Percentiles rank a stretch among this genome's conserved stretches.
phyloP scores from a whole-genome alignment of 2,329 filamentous ascomycete genomes.

The Acrocalymma vagum region DNA sequence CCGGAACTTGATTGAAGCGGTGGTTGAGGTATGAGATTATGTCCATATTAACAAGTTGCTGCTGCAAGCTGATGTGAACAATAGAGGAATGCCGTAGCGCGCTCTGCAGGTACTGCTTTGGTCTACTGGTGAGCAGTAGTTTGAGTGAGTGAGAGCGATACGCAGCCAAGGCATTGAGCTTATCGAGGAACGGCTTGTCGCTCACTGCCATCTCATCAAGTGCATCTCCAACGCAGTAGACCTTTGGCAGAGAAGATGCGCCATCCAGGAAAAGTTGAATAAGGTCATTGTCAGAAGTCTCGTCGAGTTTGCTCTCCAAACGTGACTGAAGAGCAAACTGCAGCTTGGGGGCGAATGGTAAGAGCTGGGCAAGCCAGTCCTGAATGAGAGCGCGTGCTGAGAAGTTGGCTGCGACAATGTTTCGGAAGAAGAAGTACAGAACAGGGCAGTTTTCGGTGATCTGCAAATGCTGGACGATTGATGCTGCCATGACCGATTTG shows the following conservation, averaged over 20 bases:
- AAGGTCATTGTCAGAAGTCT: too few relatives aligned
- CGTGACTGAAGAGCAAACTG: too few relatives aligned
- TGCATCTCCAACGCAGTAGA: conserved; percentile 54
- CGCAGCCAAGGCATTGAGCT: too few relatives aligned
- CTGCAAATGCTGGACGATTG: conserved; percentile 20
- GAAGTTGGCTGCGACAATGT: conserved; percentile 46
- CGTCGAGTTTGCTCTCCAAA: too few relatives aligned
- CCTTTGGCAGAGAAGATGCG: conserved; percentile 28
- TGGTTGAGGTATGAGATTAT: conserved; percentile 49
- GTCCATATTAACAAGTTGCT: conserved; percentile 49
- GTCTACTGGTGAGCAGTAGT: conserved; percentile 56
- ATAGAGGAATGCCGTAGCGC: conserved; percentile 33
- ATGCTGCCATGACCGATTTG: conserved; percentile 45
- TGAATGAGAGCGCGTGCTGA: conserved; percentile 32
- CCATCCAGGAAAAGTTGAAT: too few relatives aligned
- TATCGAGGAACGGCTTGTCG: too few relatives aligned
- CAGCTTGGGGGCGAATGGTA: too few relatives aligned
- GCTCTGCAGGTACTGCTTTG: conserved; percentile 39
- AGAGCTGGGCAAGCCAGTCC: conserved; percentile 45
- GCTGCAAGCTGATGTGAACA: conserved; percentile 49
- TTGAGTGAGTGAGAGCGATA: too few relatives aligned
- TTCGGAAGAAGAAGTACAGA: conserved; percentile 50
- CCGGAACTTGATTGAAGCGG: conserved; percentile 21
- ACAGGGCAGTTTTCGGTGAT: conserved; percentile 28
- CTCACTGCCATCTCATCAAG: conserved; percentile 62